Percentiles rank a stretch among this genome's conserved stretches.
Conservation (phyloP, 2,329 filamentous ascomycete genomes). For the Akanthomyces lecanii region DNA sequence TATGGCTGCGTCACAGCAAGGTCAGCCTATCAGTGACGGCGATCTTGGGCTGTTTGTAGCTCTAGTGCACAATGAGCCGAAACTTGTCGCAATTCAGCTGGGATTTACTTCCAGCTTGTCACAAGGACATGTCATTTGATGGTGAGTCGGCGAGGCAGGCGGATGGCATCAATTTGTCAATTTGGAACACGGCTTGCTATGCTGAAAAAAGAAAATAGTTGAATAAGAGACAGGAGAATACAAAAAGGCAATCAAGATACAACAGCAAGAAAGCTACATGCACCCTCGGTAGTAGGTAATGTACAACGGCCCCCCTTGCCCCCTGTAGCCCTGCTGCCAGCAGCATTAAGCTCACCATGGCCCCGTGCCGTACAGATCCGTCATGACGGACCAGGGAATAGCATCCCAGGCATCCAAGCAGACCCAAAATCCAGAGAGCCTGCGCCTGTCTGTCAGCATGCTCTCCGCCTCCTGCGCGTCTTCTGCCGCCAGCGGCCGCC, state of each 20-base stretch:
- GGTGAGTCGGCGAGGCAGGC: neutral
- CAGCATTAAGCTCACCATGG: slow-evolving; percentile 3
- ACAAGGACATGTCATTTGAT: neutral
- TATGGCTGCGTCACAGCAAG: neutral
- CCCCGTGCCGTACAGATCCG: neutral
- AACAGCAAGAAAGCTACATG: neutral
- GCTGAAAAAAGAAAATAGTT: neutral
- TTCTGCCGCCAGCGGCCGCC: neutral
- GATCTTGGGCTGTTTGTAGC: too few species aligned
- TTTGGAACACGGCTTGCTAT: neutral
- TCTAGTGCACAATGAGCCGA: neutral
- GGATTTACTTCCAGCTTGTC: neutral
- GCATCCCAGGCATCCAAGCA: slow-evolving; percentile 12
- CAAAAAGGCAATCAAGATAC: neutral
- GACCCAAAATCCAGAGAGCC: slow-evolving; percentile 6
- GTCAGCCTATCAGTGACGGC: neutral
- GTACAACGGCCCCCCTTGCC: neutral
- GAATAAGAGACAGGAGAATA: too few species aligned
- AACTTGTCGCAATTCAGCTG: slow-evolving; percentile 2
- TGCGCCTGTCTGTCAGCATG: neutral
- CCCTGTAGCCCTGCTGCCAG: neutral
- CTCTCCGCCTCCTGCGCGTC: neutral
- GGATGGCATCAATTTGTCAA: neutral
- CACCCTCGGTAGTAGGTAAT: neutral
- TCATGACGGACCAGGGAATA: slow-evolving; percentile 14